Percentiles rank a stretch among this genome's conserved stretches.
phyloP scores from a whole-genome alignment of 1,284 basidiomycete species.

The Apiotrichum siamense region DNA sequence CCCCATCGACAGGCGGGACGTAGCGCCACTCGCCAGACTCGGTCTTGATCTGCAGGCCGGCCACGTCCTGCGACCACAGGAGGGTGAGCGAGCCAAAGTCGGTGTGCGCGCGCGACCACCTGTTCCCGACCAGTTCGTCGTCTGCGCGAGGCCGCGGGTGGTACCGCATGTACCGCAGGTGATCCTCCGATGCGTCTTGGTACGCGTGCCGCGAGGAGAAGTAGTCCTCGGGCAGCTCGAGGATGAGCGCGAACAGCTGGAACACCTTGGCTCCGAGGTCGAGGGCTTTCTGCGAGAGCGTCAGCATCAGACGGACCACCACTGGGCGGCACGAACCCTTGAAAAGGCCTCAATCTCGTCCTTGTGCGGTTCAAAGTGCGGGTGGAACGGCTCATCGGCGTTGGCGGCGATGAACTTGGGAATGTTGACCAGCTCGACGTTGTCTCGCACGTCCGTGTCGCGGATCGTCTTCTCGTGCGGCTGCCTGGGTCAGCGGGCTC shows the following conservation, averaged over 20 bases:
- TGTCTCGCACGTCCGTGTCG: conserved; percentile 31
- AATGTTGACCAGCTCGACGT: conserved; percentile 31
- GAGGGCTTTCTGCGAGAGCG: conserved; percentile 3
- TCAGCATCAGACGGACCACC: background rate
- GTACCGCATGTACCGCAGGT: conserved; percentile 36
- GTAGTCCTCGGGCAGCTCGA: conserved; percentile 38
- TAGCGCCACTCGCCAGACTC: conserved; percentile 25
- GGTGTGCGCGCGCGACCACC: conserved; percentile 32
- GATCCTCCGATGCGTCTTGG: conserved; percentile 26
- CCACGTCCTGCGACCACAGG: conserved; percentile 33
- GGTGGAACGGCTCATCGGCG: conserved; percentile 23
- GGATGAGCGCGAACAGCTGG: conserved; percentile 30
- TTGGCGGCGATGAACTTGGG: conserved; percentile 29
- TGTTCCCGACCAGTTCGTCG: conserved; percentile 25
- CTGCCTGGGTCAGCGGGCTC: background rate
- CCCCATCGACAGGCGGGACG: conserved; percentile 26
- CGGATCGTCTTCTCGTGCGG: conserved; percentile 24
- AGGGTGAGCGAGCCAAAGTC: conserved; percentile 32
- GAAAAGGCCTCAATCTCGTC: conserved; percentile 10
- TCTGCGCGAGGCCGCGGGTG: conserved; percentile 30
- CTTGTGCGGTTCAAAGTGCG: conserved; percentile 14
- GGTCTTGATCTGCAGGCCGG: conserved; percentile 33
- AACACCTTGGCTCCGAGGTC: conserved; percentile 22
- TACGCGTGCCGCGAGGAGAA: conserved; percentile 35
- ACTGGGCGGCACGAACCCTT: background rate